Evolutionary conservation across 306 rosid genomes (phyloP), one percentile per base, ranked within the genome.

Genomic region (Abrus precatorius): DNA sequence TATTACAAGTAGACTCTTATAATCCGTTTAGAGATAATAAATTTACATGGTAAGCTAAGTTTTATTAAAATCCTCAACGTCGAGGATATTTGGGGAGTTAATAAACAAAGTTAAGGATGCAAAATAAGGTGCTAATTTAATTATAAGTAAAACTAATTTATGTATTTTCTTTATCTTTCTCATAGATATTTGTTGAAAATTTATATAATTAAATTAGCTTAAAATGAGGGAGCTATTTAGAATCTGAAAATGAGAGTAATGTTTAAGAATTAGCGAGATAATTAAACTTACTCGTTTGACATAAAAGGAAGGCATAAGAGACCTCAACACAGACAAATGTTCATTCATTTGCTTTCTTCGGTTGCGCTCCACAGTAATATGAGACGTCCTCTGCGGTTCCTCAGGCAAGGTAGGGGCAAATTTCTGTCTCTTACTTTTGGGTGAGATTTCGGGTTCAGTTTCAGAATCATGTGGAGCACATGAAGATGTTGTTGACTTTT

Each of bases 291-390:
- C 99, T 75, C 94, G 80, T 75, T 95, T 93, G 86, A 93, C 99
- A 80, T 95, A 95, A 75, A 95, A 95, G 79, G 87, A 84, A 83
- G 99, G 98, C 99, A 95, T 88, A 32, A 95, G 97, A 1, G 99
- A 89, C 54, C 94, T 89, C 80, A 95, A 79, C 9, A 92, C 92
- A 0, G 94, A 64, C 83, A 95, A 82, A 55, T 95, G 91, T 65
- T 90, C 97, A 66, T 95, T 95, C 99, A 95, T 95, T 83, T 93
- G 99, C 88, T 92, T 95, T 48, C 99, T 87, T 20, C 99, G 86
- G 91, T 93, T 95, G 34, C 99, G 91, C 80, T 95, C 99, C 62
- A 95, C 97, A 0, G 93, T 85, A 8, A 93, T 95, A 27, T 95
- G 99, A 68, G 99, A 95, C 10, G 87, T 69, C 89, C 84, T 87